phyloP scores from a whole-genome alignment of 2,329 filamentous ascomycete species.

The Curvularia lunata region DNA sequence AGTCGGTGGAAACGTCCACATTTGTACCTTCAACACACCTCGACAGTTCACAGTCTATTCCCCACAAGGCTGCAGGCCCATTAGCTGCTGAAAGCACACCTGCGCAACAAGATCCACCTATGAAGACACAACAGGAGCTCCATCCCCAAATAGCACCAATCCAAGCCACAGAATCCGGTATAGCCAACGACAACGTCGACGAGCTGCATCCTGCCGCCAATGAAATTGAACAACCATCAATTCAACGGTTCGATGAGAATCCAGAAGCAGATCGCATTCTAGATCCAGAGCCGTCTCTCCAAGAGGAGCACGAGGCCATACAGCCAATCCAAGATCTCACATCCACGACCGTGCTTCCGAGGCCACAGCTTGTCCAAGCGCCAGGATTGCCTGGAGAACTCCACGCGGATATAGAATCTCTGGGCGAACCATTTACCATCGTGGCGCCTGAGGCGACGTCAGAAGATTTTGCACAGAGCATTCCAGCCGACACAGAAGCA shows the following conservation, averaged over 20 bases:
- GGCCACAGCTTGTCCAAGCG: slow-evolving; percentile 3
- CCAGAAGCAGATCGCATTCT: slow-evolving; percentile 13
- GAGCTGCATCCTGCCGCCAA: slow-evolving; percentile 1
- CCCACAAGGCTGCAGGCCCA: slow-evolving; percentile 10
- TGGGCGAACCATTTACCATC: neutral
- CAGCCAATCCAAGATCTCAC: slow-evolving; percentile 7
- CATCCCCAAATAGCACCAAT: slow-evolving; percentile 5
- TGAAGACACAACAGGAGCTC: slow-evolving; percentile 9
- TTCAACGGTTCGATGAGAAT: slow-evolving; percentile 13
- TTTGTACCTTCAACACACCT: slow-evolving; percentile 20
- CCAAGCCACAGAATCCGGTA: slow-evolving; percentile 5
- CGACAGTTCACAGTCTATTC: slow-evolving; percentile 15
- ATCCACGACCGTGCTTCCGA: slow-evolving; percentile 1
- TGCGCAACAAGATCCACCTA: slow-evolving; percentile 14
- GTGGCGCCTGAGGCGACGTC: slow-evolving; percentile 4
- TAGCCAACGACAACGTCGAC: slow-evolving; percentile 8
- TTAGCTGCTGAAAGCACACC: slow-evolving; percentile 8
- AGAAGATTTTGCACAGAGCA: slow-evolving; percentile 1
- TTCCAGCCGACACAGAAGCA: slow-evolving; percentile 1
- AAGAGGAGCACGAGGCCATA: slow-evolving; percentile 4
- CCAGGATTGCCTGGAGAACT: slow-evolving; percentile 1
- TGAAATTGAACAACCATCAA: slow-evolving; percentile 2
- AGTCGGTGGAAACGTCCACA: slow-evolving; percentile 26
- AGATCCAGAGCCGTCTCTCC: slow-evolving; percentile 4
- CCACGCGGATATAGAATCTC: neutral